Conservation (phyloP, 805 yeast genomes). For the Ogataea nitratoaversa region DNA sequence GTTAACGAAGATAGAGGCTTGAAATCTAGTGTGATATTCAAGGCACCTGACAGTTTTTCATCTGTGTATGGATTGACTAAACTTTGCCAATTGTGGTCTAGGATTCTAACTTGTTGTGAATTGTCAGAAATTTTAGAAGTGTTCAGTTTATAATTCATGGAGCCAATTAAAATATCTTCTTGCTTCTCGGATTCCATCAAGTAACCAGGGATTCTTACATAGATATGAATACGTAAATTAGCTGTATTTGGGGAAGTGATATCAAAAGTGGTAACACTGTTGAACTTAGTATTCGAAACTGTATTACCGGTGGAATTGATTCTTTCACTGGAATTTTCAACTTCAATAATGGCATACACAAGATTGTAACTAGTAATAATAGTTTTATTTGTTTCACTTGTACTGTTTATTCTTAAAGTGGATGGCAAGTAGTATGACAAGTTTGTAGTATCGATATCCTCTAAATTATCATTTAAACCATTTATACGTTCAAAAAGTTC, state of each 20-base stretch:
- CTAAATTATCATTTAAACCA: slow-evolving; percentile 24
- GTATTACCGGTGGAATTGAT: slow-evolving; percentile 86
- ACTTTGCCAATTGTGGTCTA: slow-evolving; percentile 58
- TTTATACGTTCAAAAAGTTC: slow-evolving; percentile 32
- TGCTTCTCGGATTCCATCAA: slow-evolving; percentile 38
- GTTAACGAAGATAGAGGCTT: slow-evolving; percentile 31
- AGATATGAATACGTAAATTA: slow-evolving; percentile 65
- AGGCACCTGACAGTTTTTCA: slow-evolving; percentile 26
- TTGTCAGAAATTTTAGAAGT: slow-evolving; percentile 14
- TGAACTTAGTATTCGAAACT: slow-evolving; percentile 74
- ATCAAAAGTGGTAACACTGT: slow-evolving; percentile 87
- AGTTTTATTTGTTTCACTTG: slow-evolving; percentile 53
- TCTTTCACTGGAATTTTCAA: slow-evolving; percentile 88
- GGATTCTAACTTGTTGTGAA: slow-evolving; percentile 47
- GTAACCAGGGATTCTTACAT: slow-evolving; percentile 70
- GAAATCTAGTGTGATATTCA: slow-evolving; percentile 39
- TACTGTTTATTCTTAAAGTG: slow-evolving; percentile 27
- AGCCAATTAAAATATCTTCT: slow-evolving; percentile 74
- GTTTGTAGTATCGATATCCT: slow-evolving; percentile 24
- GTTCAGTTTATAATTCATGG: slow-evolving; percentile 54
- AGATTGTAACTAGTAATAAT: slow-evolving; percentile 44
- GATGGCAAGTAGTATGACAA: slow-evolving; percentile 43
- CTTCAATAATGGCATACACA: slow-evolving; percentile 83
- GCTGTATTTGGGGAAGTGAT: slow-evolving; percentile 52
- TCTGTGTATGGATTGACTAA: slow-evolving; percentile 31